Conservation (phyloP, 2,329 filamentous ascomycete genomes). For the Nemania sp. region DNA sequence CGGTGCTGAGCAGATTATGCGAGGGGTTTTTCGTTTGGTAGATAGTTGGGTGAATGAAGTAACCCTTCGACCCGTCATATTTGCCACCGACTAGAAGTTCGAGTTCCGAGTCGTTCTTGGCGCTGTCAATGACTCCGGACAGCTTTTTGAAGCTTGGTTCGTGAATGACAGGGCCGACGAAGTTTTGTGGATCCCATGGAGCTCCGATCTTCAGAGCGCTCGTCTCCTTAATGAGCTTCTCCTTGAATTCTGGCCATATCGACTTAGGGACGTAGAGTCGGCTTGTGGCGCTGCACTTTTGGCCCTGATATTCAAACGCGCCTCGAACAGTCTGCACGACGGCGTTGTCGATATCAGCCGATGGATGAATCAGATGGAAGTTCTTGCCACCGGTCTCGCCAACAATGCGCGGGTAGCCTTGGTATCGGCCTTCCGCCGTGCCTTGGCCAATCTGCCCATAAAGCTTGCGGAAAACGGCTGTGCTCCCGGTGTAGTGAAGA, state of each 20-base stretch:
- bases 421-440: conserved; percentile 79
- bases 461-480: conserved; percentile 83
- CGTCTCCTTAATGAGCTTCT: conserved; percentile 68
- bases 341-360: conserved; percentile 77
- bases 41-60: conserved; percentile 82
- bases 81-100: conserved; percentile 74
- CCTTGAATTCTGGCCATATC: conserved; percentile 71
- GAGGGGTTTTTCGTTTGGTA: conserved; percentile 74
- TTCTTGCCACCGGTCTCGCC: conserved; percentile 94
- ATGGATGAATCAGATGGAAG: conserved; percentile 81
- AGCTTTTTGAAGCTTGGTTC: conserved; percentile 80
- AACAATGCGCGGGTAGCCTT: conserved; percentile 83
- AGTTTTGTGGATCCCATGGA: conserved; percentile 72
- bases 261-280: conserved; percentile 78
- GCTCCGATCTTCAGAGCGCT: conserved; percentile 71
- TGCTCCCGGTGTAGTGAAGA: conserved; percentile 95
- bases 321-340: conserved; percentile 81
- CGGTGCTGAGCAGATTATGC: conserved; percentile 74
- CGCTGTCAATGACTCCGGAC: conserved; percentile 72
- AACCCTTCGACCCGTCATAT: conserved; percentile 77
- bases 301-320: conserved; percentile 88
- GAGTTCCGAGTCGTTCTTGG: conserved; percentile 74
- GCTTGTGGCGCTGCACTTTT: conserved; percentile 88
- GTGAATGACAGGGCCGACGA: conserved; percentile 88
- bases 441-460: conserved; percentile 85